Conservation (phyloP, 495 filamentous ascomycete genomes). For the Penicillium herquei region DNA sequence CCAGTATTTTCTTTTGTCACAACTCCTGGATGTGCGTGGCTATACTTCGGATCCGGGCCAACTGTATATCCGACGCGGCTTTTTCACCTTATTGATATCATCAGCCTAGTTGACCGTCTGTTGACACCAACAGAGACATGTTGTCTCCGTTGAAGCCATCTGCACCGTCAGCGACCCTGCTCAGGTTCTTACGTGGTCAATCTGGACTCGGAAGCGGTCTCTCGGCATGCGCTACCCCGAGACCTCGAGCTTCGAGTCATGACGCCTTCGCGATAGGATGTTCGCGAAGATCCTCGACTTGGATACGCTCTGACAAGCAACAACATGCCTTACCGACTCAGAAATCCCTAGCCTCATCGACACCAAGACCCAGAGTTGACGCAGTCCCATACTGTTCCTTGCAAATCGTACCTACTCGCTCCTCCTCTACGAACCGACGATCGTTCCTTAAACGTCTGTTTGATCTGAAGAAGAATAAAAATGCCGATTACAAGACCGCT, state of each 20-base stretch:
- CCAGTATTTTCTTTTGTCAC: too few relatives aligned
- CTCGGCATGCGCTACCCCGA: constrained; percentile 24
- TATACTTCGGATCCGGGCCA: constrained; percentile 12
- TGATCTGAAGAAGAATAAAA: constrained; percentile 37
- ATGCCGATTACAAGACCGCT: constrained; percentile 23
- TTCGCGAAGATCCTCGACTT: constrained; percentile 22
- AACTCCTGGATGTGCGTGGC: too few relatives aligned
- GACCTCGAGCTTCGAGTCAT: constrained; percentile 6
- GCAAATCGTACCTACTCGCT: constrained; percentile 25
- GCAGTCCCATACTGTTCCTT: background rate
- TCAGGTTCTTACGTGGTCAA: constrained; percentile 63
- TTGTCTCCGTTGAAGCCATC: constrained; percentile 38
- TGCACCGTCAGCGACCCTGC: constrained; percentile 57
- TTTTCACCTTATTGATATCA: constrained; percentile 27
- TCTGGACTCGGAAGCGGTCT: constrained; percentile 53
- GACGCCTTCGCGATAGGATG: constrained; percentile 14
- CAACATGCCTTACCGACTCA: constrained; percentile 16
- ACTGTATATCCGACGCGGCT: constrained; percentile 24
- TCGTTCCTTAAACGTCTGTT: constrained; percentile 58
- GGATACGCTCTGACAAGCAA: constrained; percentile 18
- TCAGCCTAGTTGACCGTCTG: constrained; percentile 11
- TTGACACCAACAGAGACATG: constrained; percentile 32
- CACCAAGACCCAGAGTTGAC: constrained; percentile 12
- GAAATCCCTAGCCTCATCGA: constrained; percentile 4
- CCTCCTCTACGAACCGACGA: constrained; percentile 42